Evolutionary conservation across 768 basidiomycete genomes (phyloP), one percentile per base, ranked within the genome.

Genomic region (Daedalea quercina): DNA sequence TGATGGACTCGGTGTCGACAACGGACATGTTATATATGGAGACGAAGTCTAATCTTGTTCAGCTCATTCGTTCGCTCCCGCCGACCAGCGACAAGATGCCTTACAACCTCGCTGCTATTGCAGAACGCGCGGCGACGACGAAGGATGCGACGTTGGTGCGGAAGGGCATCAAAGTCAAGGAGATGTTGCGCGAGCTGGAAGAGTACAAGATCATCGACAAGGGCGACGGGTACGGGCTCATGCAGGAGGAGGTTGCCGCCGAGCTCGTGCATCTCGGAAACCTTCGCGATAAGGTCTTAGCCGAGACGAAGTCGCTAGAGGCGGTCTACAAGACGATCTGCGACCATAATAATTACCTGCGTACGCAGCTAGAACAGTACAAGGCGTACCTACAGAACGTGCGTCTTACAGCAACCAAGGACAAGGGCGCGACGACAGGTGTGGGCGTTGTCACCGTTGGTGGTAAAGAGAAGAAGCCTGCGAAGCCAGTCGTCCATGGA

Each of bases 1-100:
- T 99, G 53, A 94, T 98, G 86, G 94, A 94, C 69, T 90, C 92
- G 23, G 88, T 99, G 25, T 97, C 96, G 22, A 93, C 94, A 43
- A 89, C 89, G 66, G 96, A 99, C 71, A 95, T 99, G 84, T 82
- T 98, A 26, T 99, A 98, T 75, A 97, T 98, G 94, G 96, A 99
- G 68, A 90, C 96, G 52, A 99, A 99, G 74, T 97, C 95, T 7
- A 98, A 98, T 65, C 94, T 99, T 60, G 96, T 98, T 28, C 94
- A 97, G 67, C 82, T 98, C 50, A 84, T 99, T 52, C 94, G 96
- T 59, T 98, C 94, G 28, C 81, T 99, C 52, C 95, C 95, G 1
- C 79, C 85, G 45, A 76, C 84, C 0, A 78, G 83, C 4, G 90
- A 94, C 49, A 89, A 87, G 65, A 82, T 84, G 26, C 96, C 96